Base-by-base conservation (phyloP, 2,329 filamentous ascomycete genomes). In the Didymella sp. region DNA sequence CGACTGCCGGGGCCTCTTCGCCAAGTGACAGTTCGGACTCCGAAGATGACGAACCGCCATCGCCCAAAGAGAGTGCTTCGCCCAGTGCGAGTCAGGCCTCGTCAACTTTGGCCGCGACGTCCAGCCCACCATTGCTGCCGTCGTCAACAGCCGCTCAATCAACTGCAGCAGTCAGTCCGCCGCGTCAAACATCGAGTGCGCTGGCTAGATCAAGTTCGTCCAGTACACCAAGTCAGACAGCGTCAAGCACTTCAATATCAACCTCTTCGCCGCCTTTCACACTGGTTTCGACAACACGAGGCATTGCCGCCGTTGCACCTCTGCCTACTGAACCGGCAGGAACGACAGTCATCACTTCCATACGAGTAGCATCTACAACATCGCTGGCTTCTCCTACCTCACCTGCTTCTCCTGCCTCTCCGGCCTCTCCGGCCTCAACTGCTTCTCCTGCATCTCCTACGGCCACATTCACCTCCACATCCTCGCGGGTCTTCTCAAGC, bases 11-110 rank as follows among this genome's bases (percentile, higher is more conserved):
- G 19, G 54, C 25, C 1, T 22, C 49, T 13, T 63, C 60, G 1
- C 51, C 59, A 30, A 45, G 25, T 24, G 60, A 59, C 8, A 57
- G 56, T 12, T 63, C 59, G n/a, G 60, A 58, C 3, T 59, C 60
- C 15, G 59, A 70, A 17, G 56, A 58, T 47, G 62, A 63, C 13
- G 56, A 61, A 33, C 61, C 58, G 35, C 51, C 59, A 1, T 67
- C 60, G 17, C 60, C 61, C 35, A 27, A 42, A 27, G 21, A 56
- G 37, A 58, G 42, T 21, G 33, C 28, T 42, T 15, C 54, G 38
- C 13, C 52, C 30, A 41, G 27, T 30, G 43, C 25, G 2, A 38
- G 35, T 13, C 54, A 51, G 46, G 21, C 45, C 40, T 25, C 42
- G 2, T 27, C 46, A 11, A 51, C 47, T 56, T 25, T 50, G 1